These are phyloP conservation scores for Rhizophora mangle DNA, from an alignment of 345 rosid genomes.

Conservation along the genomic window DNA sequence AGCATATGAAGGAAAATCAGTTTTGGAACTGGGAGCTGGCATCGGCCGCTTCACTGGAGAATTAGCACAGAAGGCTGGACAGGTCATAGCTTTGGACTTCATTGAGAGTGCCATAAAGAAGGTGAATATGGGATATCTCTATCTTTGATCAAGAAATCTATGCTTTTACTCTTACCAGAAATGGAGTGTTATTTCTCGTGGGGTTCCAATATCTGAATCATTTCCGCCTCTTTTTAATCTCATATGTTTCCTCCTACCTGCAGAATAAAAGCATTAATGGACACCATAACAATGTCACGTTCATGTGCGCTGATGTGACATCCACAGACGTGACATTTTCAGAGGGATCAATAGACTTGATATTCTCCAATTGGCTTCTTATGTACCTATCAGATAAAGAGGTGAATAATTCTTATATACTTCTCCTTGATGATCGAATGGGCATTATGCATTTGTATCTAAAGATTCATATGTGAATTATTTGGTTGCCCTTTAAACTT, in stretches of 20 bases:
- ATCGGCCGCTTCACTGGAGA: constrained; percentile 92
- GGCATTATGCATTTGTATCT: not conserved
- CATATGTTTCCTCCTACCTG: constrained; percentile 9
- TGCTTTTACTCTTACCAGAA: too few species aligned
- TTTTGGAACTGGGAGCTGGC: constrained; percentile 94
- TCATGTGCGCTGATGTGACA: constrained; percentile 89
- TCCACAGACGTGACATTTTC: constrained; percentile 62
- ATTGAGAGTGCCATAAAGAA: constrained; percentile 80
- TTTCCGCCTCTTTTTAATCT: constrained; percentile 6
- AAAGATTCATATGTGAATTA: not conserved
- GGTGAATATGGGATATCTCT: constrained; percentile 31
- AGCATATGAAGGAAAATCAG: constrained; percentile 59
- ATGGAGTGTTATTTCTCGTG: too few species aligned
- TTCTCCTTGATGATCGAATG: not conserved
- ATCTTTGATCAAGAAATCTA: too few species aligned
- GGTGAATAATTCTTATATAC: constrained; percentile 37
- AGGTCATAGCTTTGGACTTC: constrained; percentile 78
- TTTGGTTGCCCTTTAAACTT: too few species aligned
- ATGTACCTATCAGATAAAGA: constrained; percentile 92
- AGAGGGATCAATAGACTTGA: constrained; percentile 66
- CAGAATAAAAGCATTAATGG: constrained; percentile 79
- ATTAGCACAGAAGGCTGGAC: constrained; percentile 79
- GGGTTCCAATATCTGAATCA: too few species aligned
- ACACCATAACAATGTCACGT: constrained; percentile 72
- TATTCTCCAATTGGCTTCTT: constrained; percentile 90